Conservation (phyloP, 208 protist species). For the Trypanosoma congolense region DNA sequence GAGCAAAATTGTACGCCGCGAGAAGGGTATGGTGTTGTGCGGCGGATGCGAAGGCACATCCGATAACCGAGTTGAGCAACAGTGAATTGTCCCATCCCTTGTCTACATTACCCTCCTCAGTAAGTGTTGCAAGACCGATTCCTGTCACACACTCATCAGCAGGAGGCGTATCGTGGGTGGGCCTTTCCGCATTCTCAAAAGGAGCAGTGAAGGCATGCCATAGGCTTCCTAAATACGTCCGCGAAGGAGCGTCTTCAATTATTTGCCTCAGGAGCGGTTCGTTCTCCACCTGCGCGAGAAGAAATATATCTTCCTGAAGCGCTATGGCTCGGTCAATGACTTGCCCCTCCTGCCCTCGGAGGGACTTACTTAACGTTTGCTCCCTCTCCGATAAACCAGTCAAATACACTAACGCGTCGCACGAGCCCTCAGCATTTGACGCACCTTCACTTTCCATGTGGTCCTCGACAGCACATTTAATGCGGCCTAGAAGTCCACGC, state of each 20-base stretch:
- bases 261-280: not conserved
- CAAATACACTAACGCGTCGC: not conserved
- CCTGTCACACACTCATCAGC: not conserved
- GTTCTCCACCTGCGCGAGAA: constrained; percentile 6
- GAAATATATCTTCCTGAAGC: constrained; percentile 15
- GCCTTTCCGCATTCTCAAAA: not conserved
- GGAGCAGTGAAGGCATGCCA: not conserved
- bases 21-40: constrained; percentile 28
- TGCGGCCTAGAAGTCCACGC: constrained; percentile 8
- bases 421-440: not conserved
- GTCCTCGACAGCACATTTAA: not conserved
- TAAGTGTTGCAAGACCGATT: no score
- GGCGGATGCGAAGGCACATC: constrained; percentile 28
- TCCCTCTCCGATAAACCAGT: not conserved
- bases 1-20: constrained; percentile 46
- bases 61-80: constrained; percentile 31
- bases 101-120: not conserved
- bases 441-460: not conserved
- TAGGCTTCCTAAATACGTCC: not conserved
- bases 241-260: not conserved
- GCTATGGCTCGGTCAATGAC: constrained; percentile 16
- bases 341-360: constrained; percentile 12
- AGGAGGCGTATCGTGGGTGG: not conserved
- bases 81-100: constrained; percentile 23
- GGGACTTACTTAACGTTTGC: not conserved